phyloP scores from a whole-genome alignment of 1,284 basidiomycete genomes.

The Leucoagaricus sp. region DNA sequence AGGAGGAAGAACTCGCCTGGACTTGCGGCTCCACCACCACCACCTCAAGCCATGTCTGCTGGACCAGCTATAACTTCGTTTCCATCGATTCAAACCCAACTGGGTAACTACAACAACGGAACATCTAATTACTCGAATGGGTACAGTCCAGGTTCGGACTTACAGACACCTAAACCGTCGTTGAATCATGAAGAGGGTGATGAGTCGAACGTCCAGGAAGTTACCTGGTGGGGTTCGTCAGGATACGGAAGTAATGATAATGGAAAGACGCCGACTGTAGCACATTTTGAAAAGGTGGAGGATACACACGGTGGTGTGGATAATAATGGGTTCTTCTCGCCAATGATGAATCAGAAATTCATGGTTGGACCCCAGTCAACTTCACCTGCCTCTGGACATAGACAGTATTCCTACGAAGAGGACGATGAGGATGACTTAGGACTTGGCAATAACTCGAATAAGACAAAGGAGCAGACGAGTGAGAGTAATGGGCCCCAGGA shows the following conservation, averaged over 20 bases:
- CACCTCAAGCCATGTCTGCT: conserved; percentile 53
- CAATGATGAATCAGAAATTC: conserved; percentile 72
- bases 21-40: conserved; percentile 5
- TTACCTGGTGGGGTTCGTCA: conserved; percentile 66
- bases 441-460: conserved; percentile 69
- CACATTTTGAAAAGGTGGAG: conserved; percentile 59
- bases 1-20: conserved; percentile 18
- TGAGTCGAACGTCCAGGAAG: conserved; percentile 39
- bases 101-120: not conserved
- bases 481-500: conserved; percentile 25
- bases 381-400: conserved; percentile 21
- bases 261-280: conserved; percentile 61
- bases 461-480: conserved; percentile 34
- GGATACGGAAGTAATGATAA: conserved; percentile 41
- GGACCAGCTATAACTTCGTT: conserved; percentile 51
- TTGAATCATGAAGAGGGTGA: conserved; percentile 35
- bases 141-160: conserved; percentile 34
- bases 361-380: conserved; percentile 40
- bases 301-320: conserved; percentile 41
- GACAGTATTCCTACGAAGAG: conserved; percentile 31
- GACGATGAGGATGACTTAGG: conserved; percentile 89
- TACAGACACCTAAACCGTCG: conserved; percentile 35
- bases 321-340: conserved; percentile 77
- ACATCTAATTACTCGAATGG: conserved; percentile 19
- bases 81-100: conserved; percentile 6